Evolutionary conservation across 169 alveolate genomes (phyloP), one percentile per base, ranked within the genome.

Genomic region (Plasmodium yoelii): DNA sequence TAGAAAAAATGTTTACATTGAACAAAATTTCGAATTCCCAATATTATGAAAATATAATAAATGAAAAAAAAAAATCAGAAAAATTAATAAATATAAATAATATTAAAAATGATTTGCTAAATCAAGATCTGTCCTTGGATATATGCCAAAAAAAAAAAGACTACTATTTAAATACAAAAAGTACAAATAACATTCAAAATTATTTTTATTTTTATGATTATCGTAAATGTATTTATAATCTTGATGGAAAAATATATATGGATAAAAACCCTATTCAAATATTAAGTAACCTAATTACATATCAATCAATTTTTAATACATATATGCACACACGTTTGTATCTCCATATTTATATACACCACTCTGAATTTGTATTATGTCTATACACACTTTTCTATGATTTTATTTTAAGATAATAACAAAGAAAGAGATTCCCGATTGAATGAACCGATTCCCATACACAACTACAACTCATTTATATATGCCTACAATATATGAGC

Each of bases 161-260:
- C 64, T 61, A 75, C 39, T 75, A 75, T 57, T 42, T 49, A 12
- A 75, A 28, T 57, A 75, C 88, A 42, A 75, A 68, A 55, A 51
- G 64, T 42, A 53, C 77, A 18, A 75, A 55, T 18, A 67, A 61
- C 47, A 68, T 75, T 39, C 88, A 75, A 53, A 75, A 67, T 18
- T 75, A 75, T 56, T 63, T 63, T 22, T 75, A 63, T 46, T 75
- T 75, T 53, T 75, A 75, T n/a, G 88, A 75, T 12, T 75, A 75
- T 42, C 70, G 88, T 28, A 75, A 75, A 42, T 75, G 88, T 22
- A 46, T 75, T 5, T 56, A 49, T 13, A 75, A 75, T 24, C 34
- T 75, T n/a, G 88, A 75, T n/a, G 88, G 88, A n/a, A 75, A 75
- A 46, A 28, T 75, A n/a, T 75, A 19, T 44, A 75, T 75, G 42